A percentile compares a stretch with the other conserved stretches of the same genome.
phyloP scores from a whole-genome alignment of 164 flowering plant species.

The Umbilicus rupestris region DNA sequence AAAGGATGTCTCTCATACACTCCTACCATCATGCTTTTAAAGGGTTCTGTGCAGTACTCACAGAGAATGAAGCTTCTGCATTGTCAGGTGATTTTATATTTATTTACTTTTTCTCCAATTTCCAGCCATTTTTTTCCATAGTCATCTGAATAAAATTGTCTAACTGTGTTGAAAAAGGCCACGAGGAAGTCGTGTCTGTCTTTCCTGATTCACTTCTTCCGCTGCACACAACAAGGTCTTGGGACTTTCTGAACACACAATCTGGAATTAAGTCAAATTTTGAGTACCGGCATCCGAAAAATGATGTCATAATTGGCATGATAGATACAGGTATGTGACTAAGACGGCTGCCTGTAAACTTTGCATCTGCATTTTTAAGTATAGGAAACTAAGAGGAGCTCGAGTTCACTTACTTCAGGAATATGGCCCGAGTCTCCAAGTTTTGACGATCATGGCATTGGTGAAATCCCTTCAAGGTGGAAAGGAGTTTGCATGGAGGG shows the following conservation, averaged over 20 bases:
- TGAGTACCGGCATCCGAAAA: constrained; percentile 8
- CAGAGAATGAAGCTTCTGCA: constrained; percentile 55
- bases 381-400: background rate
- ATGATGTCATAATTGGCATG: constrained; percentile 32
- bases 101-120: background rate
- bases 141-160: background rate
- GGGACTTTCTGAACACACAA: constrained; percentile 38
- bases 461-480: constrained; percentile 61
- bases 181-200: constrained; percentile 30
- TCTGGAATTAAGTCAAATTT: constrained; percentile 8
- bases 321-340: constrained; percentile 28
- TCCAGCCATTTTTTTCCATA: background rate
- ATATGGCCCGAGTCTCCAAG: constrained; percentile 81
- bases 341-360: background rate
- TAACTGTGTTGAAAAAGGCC: constrained; percentile 13
- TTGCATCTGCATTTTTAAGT: background rate
- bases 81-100: constrained; percentile 42
- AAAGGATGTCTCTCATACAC: constrained; percentile 38
- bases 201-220: constrained; percentile 35
- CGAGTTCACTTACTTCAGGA: constrained; percentile 20
- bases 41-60: constrained; percentile 85
- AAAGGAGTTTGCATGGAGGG: constrained; percentile 79
- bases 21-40: constrained; percentile 57
- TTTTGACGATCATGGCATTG: constrained; percentile 52
- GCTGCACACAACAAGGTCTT: constrained; percentile 61